phyloP scores from a whole-genome alignment of 495 filamentous ascomycete genomes.

The Hypomontagnella monticulosa region DNA sequence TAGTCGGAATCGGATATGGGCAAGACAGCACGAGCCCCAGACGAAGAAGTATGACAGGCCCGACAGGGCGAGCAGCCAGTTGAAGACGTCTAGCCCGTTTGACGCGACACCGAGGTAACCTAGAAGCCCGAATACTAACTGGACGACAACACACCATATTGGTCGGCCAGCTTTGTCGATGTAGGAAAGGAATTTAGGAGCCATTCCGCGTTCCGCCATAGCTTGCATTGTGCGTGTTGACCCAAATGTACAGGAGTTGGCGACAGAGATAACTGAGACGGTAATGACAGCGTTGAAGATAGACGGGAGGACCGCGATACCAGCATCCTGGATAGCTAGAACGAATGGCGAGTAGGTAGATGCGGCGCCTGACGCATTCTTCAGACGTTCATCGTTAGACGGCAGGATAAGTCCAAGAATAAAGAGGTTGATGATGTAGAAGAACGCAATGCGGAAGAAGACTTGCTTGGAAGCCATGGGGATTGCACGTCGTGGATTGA shows the following conservation, averaged over 20 bases:
- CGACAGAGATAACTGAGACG: slow-evolving; percentile 65
- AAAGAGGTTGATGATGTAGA: slow-evolving; percentile 75
- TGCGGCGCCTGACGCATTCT: slow-evolving; percentile 55
- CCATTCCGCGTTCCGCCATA: slow-evolving; percentile 65
- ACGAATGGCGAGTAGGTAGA: slow-evolving; percentile 71
- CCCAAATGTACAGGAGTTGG: slow-evolving; percentile 70
- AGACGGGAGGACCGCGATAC: slow-evolving; percentile 70
- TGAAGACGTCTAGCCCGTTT: slow-evolving; percentile 51
- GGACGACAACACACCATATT: slow-evolving; percentile 60
- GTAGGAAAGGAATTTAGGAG: slow-evolving; percentile 64
- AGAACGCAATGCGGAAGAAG: slow-evolving; percentile 87
- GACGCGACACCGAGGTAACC: slow-evolving; percentile 47
- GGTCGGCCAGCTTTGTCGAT: slow-evolving; percentile 69
- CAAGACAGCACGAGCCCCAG: slow-evolving; percentile 75
- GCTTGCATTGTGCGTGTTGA: slow-evolving; percentile 73
- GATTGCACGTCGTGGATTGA: slow-evolving; percentile 78
- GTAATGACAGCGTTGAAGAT: slow-evolving; percentile 79
- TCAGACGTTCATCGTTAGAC: slow-evolving; percentile 52
- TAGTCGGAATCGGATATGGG: slow-evolving; percentile 78
- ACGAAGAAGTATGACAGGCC: slow-evolving; percentile 74
- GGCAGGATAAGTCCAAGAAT: slow-evolving; percentile 66
- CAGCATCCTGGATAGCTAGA: slow-evolving; percentile 70
- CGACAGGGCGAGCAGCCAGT: slow-evolving; percentile 75
- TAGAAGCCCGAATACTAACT: slow-evolving; percentile 59
- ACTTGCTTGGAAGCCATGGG: slow-evolving; percentile 81